Evolutionary conservation across 2,329 filamentous ascomycete species (phyloP).

Genomic region (Arthrobotrys pseudoclavata): DNA sequence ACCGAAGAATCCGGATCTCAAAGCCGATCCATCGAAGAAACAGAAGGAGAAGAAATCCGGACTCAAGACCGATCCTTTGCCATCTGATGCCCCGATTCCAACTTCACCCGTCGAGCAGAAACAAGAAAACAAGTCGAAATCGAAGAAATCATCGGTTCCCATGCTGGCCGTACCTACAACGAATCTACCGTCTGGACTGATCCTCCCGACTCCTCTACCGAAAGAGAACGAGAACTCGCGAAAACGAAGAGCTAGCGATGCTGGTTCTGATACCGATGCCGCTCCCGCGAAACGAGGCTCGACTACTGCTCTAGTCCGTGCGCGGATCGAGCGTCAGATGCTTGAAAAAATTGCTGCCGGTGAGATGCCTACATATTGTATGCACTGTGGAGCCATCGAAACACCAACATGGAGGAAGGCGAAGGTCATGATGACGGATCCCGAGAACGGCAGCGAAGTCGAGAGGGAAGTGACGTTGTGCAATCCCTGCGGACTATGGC

Average conservation of each 20-base stretch:
- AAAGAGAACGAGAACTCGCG: constrained; percentile 41
- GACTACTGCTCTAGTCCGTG: constrained; percentile 60
- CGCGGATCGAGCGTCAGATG: constrained; percentile 58
- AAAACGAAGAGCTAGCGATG: constrained; percentile 53
- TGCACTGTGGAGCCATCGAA: constrained; percentile 93
- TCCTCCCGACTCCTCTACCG: constrained; percentile 16
- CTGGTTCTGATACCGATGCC: constrained; percentile 43
- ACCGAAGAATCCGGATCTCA: constrained; percentile 46
- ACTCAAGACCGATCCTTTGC: constrained; percentile 32
- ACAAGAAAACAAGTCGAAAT: constrained; percentile 24
- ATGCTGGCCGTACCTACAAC: constrained; percentile 30
- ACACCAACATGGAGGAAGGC: constrained; percentile 97
- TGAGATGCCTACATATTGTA: constrained; percentile 87
- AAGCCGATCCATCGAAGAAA: constrained; percentile 29
- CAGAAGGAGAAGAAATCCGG: constrained; percentile 41
- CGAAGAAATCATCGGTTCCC: constrained; percentile 31
- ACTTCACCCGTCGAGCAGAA: constrained; percentile 39
- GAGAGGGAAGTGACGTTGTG: constrained; percentile 81
- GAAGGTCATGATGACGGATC: constrained; percentile 70
- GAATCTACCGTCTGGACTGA: constrained; percentile 40
- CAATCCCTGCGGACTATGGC: constrained; percentile 96
- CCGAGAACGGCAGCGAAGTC: constrained; percentile 76
- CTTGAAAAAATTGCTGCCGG: constrained; percentile 76
- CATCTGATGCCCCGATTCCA: constrained; percentile 36
- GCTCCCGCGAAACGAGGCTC: constrained; percentile 58